phyloP scores from a whole-genome alignment of 768 basidiomycete genomes.

The Termitomyces sp. region DNA sequence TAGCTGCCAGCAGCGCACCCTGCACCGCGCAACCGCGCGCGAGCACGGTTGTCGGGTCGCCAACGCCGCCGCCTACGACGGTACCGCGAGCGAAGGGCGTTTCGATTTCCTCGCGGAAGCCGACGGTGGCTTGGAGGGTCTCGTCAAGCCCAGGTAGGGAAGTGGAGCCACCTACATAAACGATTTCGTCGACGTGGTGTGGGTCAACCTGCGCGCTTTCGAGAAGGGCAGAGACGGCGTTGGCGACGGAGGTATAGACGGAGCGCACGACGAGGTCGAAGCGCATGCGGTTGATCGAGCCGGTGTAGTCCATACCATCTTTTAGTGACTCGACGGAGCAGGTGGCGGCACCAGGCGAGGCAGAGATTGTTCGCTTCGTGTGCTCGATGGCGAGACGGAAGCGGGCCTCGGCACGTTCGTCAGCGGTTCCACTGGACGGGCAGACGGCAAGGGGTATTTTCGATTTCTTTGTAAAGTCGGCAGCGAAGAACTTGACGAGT shows the following conservation, averaged over 20 bases:
- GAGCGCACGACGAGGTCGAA: conserved; percentile 62
- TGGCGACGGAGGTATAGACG: conserved; percentile 55
- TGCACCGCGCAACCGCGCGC: conserved; percentile 77
- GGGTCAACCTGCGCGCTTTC: conserved; percentile 50
- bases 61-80: conserved; percentile 66
- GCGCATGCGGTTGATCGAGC: conserved; percentile 48
- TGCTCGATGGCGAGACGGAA: conserved; percentile 90
- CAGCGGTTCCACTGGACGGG: conserved; percentile 52
- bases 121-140: conserved; percentile 38
- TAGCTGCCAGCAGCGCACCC: conserved; percentile 54
- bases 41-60: conserved; percentile 76
- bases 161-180: conserved; percentile 75
- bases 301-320: conserved; percentile 86
- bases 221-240: conserved; percentile 51
- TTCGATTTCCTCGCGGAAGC: conserved; percentile 58
- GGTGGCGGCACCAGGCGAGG: conserved; percentile 82
- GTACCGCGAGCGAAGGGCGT: conserved; percentile 67
- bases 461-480: conserved; percentile 96
- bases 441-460: conserved; percentile 67
- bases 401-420: conserved; percentile 90
- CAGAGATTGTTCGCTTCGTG: conserved; percentile 90
- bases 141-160: conserved; percentile 75
- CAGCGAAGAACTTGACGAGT: conserved; percentile 87
- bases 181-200: conserved; percentile 72
- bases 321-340: conserved; percentile 94